Conservation (phyloP, 805 yeast genomes). For the Yarrowia sp. region DNA sequence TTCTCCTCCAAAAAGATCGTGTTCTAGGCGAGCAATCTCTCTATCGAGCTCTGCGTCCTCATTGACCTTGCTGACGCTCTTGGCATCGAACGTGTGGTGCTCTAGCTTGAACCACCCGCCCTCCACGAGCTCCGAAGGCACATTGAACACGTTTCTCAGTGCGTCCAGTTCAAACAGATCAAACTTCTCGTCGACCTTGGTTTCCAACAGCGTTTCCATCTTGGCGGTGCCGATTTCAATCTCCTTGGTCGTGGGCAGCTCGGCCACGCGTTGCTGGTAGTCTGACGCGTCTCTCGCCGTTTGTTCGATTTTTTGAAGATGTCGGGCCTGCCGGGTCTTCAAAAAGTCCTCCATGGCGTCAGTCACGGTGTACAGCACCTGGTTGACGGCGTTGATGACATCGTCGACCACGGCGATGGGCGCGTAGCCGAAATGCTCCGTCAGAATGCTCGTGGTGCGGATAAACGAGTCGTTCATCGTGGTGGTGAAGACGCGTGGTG, state of each 20-base stretch:
- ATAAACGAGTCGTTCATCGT: conserved; percentile 35
- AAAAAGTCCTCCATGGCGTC: conserved; percentile 77
- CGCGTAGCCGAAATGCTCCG: conserved; percentile 86
- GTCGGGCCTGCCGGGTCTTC: conserved; percentile 50
- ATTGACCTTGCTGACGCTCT: conserved; percentile 7
- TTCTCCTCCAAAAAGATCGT: conserved; percentile 39
- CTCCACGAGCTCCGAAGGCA: conserved; percentile 69
- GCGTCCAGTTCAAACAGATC: conserved; percentile 87
- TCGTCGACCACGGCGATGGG: conserved; percentile 86
- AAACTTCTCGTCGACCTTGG: conserved; percentile 78
- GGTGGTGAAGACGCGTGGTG: not conserved
- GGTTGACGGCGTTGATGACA: conserved; percentile 85
- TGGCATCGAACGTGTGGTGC: conserved; percentile 59
- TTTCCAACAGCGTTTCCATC: conserved; percentile 76
- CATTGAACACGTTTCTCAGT: conserved; percentile 72
- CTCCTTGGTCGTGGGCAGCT: conserved; percentile 52
- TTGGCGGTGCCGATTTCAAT: conserved; percentile 80
- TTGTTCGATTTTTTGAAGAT: conserved; percentile 29
- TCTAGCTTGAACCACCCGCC: conserved; percentile 71
- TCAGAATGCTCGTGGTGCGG: conserved; percentile 60
- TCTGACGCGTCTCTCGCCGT: conserved; percentile 43
- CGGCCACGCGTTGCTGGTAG: conserved; percentile 23
- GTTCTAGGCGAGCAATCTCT: conserved; percentile 41
- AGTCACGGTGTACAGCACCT: conserved; percentile 80
- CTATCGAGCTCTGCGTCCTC: conserved; percentile 40